These are phyloP conservation scores for Ogataea dorogensis DNA, from an alignment of 805 yeast genomes.

Conservation along the genomic window DNA sequence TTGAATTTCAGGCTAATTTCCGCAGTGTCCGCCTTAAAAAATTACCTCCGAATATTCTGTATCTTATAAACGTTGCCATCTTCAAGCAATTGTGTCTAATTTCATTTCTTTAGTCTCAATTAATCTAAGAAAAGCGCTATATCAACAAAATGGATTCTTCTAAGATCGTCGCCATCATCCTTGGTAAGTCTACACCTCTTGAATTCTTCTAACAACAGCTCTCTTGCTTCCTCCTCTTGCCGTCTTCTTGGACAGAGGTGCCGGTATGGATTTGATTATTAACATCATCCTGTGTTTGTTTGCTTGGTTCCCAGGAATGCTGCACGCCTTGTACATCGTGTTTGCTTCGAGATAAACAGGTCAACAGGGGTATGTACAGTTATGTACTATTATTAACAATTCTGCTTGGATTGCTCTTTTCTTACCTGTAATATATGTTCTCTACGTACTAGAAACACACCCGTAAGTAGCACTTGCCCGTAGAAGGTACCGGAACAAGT, in stretches of 20 bases:
- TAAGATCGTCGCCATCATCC: conserved; percentile 24
- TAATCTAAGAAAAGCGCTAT: neutral
- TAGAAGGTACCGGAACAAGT: no score
- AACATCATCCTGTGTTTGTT: conserved; percentile 61
- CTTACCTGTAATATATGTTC: no score
- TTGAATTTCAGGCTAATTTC: no score
- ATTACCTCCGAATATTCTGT: neutral
- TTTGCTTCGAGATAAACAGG: conserved; percentile 14
- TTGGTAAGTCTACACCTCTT: conserved; percentile 19
- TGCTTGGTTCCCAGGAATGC: conserved; percentile 76
- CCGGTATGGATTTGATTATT: conserved; percentile 61
- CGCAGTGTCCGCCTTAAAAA: conserved; percentile 1
- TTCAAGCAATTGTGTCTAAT: neutral
- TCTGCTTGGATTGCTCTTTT: no score
- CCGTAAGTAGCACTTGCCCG: no score
- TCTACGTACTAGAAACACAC: no score
- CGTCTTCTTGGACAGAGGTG: conserved; percentile 67
- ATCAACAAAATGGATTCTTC: conserved; percentile 19
- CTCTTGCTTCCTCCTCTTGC: conserved; percentile 73
- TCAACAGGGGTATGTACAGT: neutral
- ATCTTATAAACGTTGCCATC: conserved; percentile 1
- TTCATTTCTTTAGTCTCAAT: neutral
- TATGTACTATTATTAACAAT: conserved; percentile 3
- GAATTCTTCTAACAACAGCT: conserved; percentile 30
- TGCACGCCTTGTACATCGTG: conserved; percentile 71